Base-by-base conservation (phyloP, 352 stramenopile genomes). In the Plasmopara viticola region DNA sequence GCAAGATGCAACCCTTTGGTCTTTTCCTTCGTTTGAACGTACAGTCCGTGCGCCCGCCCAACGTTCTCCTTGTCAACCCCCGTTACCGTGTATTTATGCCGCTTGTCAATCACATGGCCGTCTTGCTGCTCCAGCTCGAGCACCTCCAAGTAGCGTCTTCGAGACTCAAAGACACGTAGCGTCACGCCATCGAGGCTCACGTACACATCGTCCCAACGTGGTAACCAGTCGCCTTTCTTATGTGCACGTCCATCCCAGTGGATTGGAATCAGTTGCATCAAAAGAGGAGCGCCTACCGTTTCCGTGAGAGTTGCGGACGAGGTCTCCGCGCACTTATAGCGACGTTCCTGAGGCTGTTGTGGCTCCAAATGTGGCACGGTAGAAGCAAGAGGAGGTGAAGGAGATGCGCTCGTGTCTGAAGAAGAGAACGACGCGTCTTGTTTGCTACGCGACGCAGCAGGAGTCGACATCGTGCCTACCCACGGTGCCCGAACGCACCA, bases 181-280 rank as follows among this genome's bases (percentile, higher is more conserved):
- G 56, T 69, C 28, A 72, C 53, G 18, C 77, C 81, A 35, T 90
- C 78, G 40, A 92, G 57, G 54, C 74, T 74, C 46, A 86, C 13
- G 37, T 78, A 89, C 12, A 78, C 46, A 50, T 88, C 72, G 44
- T 92, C 81, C 81, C 81, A 92, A 30, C 72, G 72, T 35, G 81
- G 81, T 17, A 92, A 55, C 81, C 81, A 92, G 45, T 92, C 81
- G 49, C 78, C 71, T 48, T 88, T 88, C 62, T 77, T 79, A 35
- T 70, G 69, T 49, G 84, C 66, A 33, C 58, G 64, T 31, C 81
- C 78, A 42, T 86, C 70, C 77, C 75, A 90, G 13, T 68, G 55
- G 47, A 90, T 82, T 42, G 79, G 79, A 38, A 87, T 79, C 31
- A 87, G 56, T 51, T 85, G 77, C 75, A 86, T 85, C 18, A 62